Evolutionary conservation across 345 rosid genomes (phyloP).

Genomic region (Sonneratia caseolaris): DNA sequence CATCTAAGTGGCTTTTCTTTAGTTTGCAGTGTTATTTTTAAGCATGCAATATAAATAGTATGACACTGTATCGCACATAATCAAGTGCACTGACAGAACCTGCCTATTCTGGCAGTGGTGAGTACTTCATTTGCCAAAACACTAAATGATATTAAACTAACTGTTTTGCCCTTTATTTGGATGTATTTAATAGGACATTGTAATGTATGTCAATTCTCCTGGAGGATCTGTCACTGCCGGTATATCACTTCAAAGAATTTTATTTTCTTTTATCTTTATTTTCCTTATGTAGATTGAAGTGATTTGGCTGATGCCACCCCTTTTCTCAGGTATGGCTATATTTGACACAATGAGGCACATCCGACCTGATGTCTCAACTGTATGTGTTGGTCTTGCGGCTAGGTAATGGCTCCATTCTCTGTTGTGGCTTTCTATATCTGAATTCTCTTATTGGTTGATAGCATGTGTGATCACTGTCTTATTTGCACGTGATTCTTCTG

Average conservation of each 20-base stretch:
- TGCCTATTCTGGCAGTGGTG: too few species aligned
- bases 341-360: conserved; percentile 95
- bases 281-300: neutral
- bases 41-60: too few species aligned
- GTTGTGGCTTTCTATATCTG: neutral
- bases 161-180: neutral
- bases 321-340: conserved; percentile 75
- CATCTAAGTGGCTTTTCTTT: too few species aligned
- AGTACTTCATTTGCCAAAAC: neutral
- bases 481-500: neutral
- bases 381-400: conserved; percentile 95
- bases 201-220: conserved; percentile 93
- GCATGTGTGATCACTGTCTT: neutral
- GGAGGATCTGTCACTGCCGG: conserved; percentile 29
- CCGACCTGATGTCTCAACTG: conserved; percentile 91
- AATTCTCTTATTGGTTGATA: neutral
- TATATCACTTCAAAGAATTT: conserved; percentile 18
- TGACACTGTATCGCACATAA: neutral
- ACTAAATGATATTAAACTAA: neutral
- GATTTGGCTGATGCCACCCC: neutral
- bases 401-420: conserved; percentile 34
- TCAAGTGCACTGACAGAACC: neutral
- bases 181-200: conserved; percentile 59
- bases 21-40: too few species aligned
- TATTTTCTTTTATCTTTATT: neutral